Percentiles rank a stretch among this genome's conserved stretches.
Evolutionary conservation across 1,284 basidiomycete genomes (phyloP).

Genomic region (Grifola frondosa): DNA sequence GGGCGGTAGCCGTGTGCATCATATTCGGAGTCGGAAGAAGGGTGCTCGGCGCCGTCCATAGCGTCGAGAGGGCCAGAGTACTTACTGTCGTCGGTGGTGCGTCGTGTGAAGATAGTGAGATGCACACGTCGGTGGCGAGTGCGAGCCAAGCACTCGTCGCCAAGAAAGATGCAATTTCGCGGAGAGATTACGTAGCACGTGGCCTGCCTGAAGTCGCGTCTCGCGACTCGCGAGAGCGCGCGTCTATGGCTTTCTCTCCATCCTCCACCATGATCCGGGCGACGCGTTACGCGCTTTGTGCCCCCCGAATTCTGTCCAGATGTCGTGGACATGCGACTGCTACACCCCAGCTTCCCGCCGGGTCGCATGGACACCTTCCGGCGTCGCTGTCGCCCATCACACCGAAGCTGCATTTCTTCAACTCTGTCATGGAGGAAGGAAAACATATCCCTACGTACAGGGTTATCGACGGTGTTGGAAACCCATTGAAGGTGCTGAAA

Average conservation of each 20-base stretch:
- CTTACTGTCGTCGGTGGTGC: background rate
- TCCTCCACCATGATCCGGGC: constrained; percentile 20
- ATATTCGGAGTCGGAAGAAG: constrained; percentile 28
- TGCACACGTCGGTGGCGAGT: background rate
- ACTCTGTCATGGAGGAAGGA: constrained; percentile 61
- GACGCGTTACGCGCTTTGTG: constrained; percentile 14
- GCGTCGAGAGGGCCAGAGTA: no score
- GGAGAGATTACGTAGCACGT: no score
- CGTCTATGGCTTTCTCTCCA: constrained; percentile 5
- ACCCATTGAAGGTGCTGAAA: constrained; percentile 66
- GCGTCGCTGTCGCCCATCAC: constrained; percentile 67
- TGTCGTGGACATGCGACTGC: constrained; percentile 24
- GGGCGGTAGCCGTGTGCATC: constrained; percentile 28
- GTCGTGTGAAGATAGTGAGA: no score
- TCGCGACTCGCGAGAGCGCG: background rate
- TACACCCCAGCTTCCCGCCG: constrained; percentile 23
- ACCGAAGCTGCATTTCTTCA: constrained; percentile 72
- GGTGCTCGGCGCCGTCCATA: constrained; percentile 23
- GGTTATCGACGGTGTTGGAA: constrained; percentile 76
- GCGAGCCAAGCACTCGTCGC: no score
- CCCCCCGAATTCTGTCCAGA: constrained; percentile 11
- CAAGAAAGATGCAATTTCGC: no score
- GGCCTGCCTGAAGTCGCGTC: constrained; percentile 2
- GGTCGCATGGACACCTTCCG: constrained; percentile 41
- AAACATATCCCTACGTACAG: constrained; percentile 79